Base-by-base conservation (phyloP, 2,329 filamentous ascomycete species). In the Blastomyces silverae region DNA sequence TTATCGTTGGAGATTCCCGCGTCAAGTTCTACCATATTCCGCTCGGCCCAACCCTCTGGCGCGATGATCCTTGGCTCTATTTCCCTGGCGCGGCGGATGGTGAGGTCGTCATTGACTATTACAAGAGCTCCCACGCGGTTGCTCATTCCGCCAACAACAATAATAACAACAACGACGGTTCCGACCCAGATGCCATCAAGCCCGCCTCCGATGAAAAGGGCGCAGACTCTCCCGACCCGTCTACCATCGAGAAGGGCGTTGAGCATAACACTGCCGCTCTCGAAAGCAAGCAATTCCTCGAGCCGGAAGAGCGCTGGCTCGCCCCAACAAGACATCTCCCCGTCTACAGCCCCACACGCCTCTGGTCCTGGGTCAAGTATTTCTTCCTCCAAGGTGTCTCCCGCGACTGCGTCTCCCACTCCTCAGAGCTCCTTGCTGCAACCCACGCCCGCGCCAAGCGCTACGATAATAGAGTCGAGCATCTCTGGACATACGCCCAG, bases 401-500 rank as follows among this genome's bases (percentile, higher is more conserved):
- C 7, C 74, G 76, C 44, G 78, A 81, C 67, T 75, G 76, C 48
- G 73, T 79, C 52, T 72, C 72, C 20, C 77, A 79, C 66, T 74
- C 78, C 65, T 77, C 75, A 4, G 73, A 73, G 5, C 70, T 70
- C 53, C 76, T 78, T n/a, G 74, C 70, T 61, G 74, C 70, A 62
- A 77, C 75, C 60, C 78, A 80, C 68, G 71, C 77, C 44, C 73
- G 74, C n/a, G 79, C 79, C 10, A 73, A 75, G 46, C 72, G 72
- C 6, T 82, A 81, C 67, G 80, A 81, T 68, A 78, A 78, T 65
- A 74, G 76, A 4, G 78, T 80, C 17, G 80, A 82, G 69, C 79
- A 82, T 70, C 72, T 80, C 61, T 81, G 77, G 75, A 80, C 79
- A 0, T 82, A 77, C 68, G 76, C 73, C 57, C 78, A 80, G 69